A percentile compares a stretch with the other conserved stretches of the same genome.
Conservation (phyloP, 2,329 filamentous ascomycete genomes). For the Cladorrhinum sp. region DNA sequence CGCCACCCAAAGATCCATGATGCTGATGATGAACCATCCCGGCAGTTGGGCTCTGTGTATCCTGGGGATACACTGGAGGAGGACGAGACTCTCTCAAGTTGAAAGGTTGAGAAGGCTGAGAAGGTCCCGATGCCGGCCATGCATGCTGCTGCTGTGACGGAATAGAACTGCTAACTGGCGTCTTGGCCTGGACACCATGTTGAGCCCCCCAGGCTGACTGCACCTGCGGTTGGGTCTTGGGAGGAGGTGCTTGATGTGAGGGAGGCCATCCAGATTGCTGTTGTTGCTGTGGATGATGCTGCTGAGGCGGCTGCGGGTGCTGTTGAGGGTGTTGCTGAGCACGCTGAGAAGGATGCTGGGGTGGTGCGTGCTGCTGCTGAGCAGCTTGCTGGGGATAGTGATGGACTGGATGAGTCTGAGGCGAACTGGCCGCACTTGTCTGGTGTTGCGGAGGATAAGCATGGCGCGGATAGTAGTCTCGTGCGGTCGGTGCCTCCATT, state of each 20-base stretch:
- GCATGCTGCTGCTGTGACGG: slow-evolving; percentile 23
- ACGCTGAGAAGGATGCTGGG: slow-evolving; percentile 17
- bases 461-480: slow-evolving; percentile 47
- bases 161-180: slow-evolving; percentile 22
- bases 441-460: slow-evolving; percentile 35
- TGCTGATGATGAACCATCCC: slow-evolving; percentile 30
- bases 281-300: slow-evolving; percentile 20
- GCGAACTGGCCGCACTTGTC: slow-evolving; percentile 32
- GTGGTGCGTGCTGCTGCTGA: slow-evolving; percentile 21
- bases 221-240: slow-evolving; percentile 20
- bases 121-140: slow-evolving; percentile 26
- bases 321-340: slow-evolving; percentile 19
- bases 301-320: slow-evolving; percentile 16
- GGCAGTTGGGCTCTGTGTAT: slow-evolving; percentile 24
- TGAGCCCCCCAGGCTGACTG: slow-evolving; percentile 29
- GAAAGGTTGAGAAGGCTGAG: slow-evolving; percentile 27
- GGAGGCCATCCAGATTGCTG: slow-evolving; percentile 19
- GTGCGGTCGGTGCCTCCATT: slow-evolving; percentile 32
- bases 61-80: slow-evolving; percentile 24
- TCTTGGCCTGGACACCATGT: slow-evolving; percentile 25
- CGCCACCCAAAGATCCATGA: slow-evolving; percentile 30
- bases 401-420: slow-evolving; percentile 26
- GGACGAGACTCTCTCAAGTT: slow-evolving; percentile 26
- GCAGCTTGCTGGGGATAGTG: slow-evolving; percentile 29
- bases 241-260: slow-evolving; percentile 24